Conservation (phyloP, 148 eudicot species). For the Salicornia ramosissima region DNA sequence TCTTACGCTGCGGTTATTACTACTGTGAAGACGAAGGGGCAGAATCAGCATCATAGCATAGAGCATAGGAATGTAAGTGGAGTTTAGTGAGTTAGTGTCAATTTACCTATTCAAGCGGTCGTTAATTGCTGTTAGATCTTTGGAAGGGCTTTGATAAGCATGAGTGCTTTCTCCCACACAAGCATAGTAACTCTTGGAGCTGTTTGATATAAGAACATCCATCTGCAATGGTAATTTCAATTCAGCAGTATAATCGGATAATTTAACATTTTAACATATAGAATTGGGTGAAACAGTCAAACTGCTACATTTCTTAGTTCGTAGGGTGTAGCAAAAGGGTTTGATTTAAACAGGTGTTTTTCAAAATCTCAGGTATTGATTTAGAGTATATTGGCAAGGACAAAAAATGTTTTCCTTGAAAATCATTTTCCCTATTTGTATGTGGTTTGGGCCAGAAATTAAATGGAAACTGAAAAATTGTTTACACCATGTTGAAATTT, state of each 20-base stretch:
- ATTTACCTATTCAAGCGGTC: constrained; percentile 78
- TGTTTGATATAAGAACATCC: constrained; percentile 82
- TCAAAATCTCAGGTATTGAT: no score
- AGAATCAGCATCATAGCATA: constrained; percentile 12
- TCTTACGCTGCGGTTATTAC: constrained; percentile 45
- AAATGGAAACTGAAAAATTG: no score
- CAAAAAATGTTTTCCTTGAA: no score
- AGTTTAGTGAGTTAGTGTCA: neutral
- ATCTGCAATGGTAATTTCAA: constrained; percentile 38
- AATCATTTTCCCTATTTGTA: no score
- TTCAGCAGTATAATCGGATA: constrained; percentile 8
- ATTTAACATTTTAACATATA: neutral
- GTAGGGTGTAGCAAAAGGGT: no score
- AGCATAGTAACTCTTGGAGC: constrained; percentile 92
- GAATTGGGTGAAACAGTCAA: neutral
- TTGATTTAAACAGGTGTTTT: no score
- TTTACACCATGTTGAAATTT: no score
- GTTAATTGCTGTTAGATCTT: constrained; percentile 88
- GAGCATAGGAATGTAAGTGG: neutral
- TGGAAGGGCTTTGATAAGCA: constrained; percentile 97
- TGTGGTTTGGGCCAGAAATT: no score
- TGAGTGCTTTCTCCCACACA: constrained; percentile 99
- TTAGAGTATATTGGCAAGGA: no score
- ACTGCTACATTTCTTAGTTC: no score
- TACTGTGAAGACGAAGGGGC: constrained; percentile 27